phyloP scores from a whole-genome alignment of 1,284 basidiomycete genomes.

The Thecaphora frezii region DNA sequence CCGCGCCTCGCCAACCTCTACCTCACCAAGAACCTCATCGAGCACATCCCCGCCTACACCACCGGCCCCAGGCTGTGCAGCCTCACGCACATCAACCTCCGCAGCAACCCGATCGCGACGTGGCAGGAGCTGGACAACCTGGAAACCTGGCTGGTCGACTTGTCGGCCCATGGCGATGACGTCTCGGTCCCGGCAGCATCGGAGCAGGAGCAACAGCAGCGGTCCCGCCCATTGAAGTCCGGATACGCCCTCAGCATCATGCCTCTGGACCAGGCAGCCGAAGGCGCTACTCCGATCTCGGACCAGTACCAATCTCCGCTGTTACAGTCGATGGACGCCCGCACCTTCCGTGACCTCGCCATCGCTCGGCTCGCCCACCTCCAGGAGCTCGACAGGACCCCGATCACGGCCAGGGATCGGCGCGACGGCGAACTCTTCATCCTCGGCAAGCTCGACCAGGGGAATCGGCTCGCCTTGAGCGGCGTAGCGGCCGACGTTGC shows the following conservation, averaged over 20 bases:
- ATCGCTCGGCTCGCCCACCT: constrained; percentile 74
- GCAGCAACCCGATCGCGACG: constrained; percentile 66
- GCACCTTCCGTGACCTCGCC: constrained; percentile 67
- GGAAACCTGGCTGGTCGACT: constrained; percentile 70
- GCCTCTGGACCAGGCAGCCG: constrained; percentile 4
- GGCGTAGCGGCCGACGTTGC: neutral
- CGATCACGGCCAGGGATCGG: constrained; percentile 74
- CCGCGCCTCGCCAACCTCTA: constrained; percentile 69
- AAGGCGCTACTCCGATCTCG: neutral
- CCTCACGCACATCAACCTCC: constrained; percentile 69
- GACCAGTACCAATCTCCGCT: constrained; percentile 2
- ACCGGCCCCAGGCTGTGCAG: constrained; percentile 53
- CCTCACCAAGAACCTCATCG: constrained; percentile 70
- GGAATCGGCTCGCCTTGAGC: neutral
- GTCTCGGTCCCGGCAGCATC: constrained; percentile 69
- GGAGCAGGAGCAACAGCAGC: constrained; percentile 57
- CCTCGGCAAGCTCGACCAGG: constrained; percentile 1
- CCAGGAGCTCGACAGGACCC: constrained; percentile 67
- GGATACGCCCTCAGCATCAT: constrained; percentile 7
- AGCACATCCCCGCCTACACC: constrained; percentile 62
- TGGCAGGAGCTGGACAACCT: constrained; percentile 77
- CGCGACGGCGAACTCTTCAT: constrained; percentile 78
- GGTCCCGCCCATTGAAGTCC: too few species aligned
- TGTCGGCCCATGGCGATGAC: too few species aligned
- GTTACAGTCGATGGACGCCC: constrained; percentile 46